These are phyloP conservation scores for Akanthomyces uredinophilus DNA, from an alignment of 2,329 filamentous ascomycete genomes.

Conservation along the genomic window DNA sequence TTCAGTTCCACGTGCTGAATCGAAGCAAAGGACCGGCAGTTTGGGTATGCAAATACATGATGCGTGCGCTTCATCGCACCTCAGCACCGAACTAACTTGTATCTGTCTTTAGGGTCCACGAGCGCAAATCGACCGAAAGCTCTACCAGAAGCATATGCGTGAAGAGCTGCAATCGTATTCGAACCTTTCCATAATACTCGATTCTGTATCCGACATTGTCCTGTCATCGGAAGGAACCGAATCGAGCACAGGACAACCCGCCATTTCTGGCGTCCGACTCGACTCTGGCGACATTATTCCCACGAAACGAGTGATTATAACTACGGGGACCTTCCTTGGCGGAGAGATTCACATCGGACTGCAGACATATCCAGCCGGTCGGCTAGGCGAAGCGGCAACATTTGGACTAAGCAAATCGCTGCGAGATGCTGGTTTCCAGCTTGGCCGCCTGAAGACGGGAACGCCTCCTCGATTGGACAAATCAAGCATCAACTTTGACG, in stretches of 20 bases:
- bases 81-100: not conserved
- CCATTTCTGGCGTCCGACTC: slow-evolving; percentile 77
- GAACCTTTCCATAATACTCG: slow-evolving; percentile 75
- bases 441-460: slow-evolving; percentile 91
- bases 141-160: slow-evolving; percentile 89
- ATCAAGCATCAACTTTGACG: slow-evolving; percentile 72
- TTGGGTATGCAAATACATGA: slow-evolving; percentile 51
- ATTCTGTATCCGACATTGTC: slow-evolving; percentile 89
- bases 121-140: slow-evolving; percentile 85
- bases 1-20: slow-evolving; percentile 92
- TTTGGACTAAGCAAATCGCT: slow-evolving; percentile 89
- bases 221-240: slow-evolving; percentile 40
- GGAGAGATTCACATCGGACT: slow-evolving; percentile 96
- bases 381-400: slow-evolving; percentile 91
- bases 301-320: slow-evolving; percentile 82
- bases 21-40: slow-evolving; percentile 87
- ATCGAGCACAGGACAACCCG: slow-evolving; percentile 51
- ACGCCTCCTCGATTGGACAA: slow-evolving; percentile 84
- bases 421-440: slow-evolving; percentile 77
- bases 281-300: slow-evolving; percentile 82
- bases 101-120: slow-evolving; percentile 59
- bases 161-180: slow-evolving; percentile 75
- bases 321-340: slow-evolving; percentile 90
- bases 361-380: slow-evolving; percentile 75
- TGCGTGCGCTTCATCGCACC: not conserved